Evolutionary conservation across 2,329 filamentous ascomycete genomes (phyloP).

Genomic region (Canariomyces notabilis): DNA sequence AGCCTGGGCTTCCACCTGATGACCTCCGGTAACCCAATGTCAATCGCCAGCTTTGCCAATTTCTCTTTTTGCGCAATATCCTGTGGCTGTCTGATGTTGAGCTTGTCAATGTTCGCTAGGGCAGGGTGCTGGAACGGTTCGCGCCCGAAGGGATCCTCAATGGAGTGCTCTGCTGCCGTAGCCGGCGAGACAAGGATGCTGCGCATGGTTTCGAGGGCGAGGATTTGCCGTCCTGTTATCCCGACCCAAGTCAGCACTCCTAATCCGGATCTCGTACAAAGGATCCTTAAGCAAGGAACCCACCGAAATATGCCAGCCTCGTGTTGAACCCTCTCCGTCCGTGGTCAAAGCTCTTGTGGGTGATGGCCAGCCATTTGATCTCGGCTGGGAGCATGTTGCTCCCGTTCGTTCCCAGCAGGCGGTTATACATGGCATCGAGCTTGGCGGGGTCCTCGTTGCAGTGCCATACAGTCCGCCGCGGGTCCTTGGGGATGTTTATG

Average conservation of each 20-base stretch:
- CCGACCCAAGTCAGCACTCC: too few relatives aligned
- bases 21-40: conserved; percentile 67
- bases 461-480: conserved; percentile 49
- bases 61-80: conserved; percentile 60
- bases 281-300: conserved; percentile 18
- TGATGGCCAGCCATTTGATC: conserved; percentile 93
- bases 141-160: conserved; percentile 42
- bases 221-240: conserved; percentile 23
- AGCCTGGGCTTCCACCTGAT: conserved; percentile 84
- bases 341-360: conserved; percentile 97
- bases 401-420: conserved; percentile 68
- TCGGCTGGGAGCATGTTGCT: conserved; percentile 77
- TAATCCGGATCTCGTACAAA: too few relatives aligned
- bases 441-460: conserved; percentile 71
- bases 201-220: conserved; percentile 26
- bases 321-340: conserved; percentile 93
- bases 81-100: conserved; percentile 56
- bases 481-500: conserved; percentile 53
- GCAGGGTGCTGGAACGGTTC: conserved; percentile 65
- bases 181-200: conserved; percentile 20
- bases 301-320: conserved; percentile 82
- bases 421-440: conserved; percentile 73
- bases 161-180: background rate
- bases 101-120: conserved; percentile 67
- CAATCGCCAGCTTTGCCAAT: conserved; percentile 61